phyloP scores from a whole-genome alignment of 164 flowering plant species.

The Platanus orientalis region DNA sequence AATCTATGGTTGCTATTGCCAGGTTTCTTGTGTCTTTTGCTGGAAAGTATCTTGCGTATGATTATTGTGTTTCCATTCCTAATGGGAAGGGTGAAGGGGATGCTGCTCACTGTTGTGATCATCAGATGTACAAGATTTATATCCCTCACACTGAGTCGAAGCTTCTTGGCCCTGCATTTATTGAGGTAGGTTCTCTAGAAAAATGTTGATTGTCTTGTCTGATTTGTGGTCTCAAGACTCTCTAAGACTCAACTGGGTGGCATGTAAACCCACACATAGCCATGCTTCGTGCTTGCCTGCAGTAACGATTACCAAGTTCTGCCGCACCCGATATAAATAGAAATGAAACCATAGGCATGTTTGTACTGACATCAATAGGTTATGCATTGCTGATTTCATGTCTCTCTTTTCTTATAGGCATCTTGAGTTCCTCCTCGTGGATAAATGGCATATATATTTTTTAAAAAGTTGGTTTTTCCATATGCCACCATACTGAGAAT shows the following conservation, averaged over 20 bases:
- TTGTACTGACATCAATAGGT: too few species aligned
- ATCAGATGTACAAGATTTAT: slow-evolving; percentile 55
- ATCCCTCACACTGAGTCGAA: slow-evolving; percentile 51
- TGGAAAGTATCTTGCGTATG: slow-evolving; percentile 65
- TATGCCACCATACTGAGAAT: too few species aligned
- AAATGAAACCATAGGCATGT: not conserved
- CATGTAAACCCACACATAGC: not conserved
- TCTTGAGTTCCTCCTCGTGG: too few species aligned
- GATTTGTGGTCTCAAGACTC: not conserved
- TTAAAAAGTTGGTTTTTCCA: too few species aligned
- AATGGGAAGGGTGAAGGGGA: slow-evolving; percentile 23
- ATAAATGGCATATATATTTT: too few species aligned
- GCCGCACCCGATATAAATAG: not conserved
- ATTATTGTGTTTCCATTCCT: slow-evolving; percentile 34
- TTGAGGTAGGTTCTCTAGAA: slow-evolving; percentile 57
- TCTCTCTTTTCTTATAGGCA: too few species aligned
- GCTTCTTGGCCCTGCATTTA: slow-evolving; percentile 79
- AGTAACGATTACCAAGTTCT: too few species aligned
- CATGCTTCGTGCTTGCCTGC: too few species aligned
- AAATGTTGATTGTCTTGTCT: not conserved
- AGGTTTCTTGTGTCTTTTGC: slow-evolving; percentile 87
- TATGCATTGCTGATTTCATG: too few species aligned
- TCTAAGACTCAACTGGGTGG: not conserved
- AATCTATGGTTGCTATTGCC: slow-evolving; percentile 30
- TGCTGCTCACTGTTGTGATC: slow-evolving; percentile 24